Base-by-base conservation (phyloP, 2,329 filamentous ascomycete species). In the Rhynchosporium graminicola region DNA sequence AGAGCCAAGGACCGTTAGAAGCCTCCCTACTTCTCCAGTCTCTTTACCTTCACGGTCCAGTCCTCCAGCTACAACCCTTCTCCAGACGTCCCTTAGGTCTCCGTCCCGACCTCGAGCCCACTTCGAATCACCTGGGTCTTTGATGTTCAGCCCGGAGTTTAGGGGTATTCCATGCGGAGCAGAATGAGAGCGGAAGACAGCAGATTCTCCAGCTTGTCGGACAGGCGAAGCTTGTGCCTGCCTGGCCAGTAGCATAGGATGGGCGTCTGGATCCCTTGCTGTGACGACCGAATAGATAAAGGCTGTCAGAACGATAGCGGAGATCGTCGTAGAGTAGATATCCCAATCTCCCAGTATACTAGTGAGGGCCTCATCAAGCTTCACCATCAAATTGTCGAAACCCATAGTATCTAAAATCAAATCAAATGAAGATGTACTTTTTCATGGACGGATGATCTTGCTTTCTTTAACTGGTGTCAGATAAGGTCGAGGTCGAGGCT, bases 41-140 rank as follows among this genome's bases (percentile, higher is more conserved):
- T 78, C 74, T 45, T 83, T 82, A 38, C 87, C 88, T 51, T 87
- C 84, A 42, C 87, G 85, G 61, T 87, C 83, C 15, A 83, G 77
- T 8, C 83, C 79, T 56, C 91, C 91, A 60, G 80, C 81, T 9
- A 87, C 81, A 47, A 87, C 89, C 72, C 84, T 84, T 66, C 88
- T 86, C 95, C 95, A 99, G 61, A 99, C 82, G 76, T 99, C 94
- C 60, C 94, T 85, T 67, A 99, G 79, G 71, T 99, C 94, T 50
- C 95, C 95, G 75, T 96, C 88, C 61, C 90, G 87, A 55, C 94
- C 94, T 61, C 83, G 80, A 9, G 89, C 83, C 90, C 93, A 97
- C 77, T 92, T 92, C 52, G 91, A 89, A 51, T 89, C 86, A 48
- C 88, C 89, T 0, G 88, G 78, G 60, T 92, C 89, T 78, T 92